Conservation (phyloP, 768 basidiomycete genomes). For the Pholiota conissans region DNA sequence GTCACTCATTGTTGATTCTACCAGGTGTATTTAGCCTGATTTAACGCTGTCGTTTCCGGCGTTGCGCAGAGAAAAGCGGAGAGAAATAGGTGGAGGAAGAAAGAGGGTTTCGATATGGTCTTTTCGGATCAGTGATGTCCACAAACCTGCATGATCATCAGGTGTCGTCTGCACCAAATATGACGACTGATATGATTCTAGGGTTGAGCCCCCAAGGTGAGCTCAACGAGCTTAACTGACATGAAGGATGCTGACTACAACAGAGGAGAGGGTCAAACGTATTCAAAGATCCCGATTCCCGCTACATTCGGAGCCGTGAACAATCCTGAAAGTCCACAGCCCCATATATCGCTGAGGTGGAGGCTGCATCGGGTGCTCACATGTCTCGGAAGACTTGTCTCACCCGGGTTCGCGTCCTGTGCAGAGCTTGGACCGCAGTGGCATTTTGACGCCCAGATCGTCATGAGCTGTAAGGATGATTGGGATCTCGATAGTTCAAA, state of each 20-base stretch:
- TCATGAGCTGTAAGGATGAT: constrained; percentile 4
- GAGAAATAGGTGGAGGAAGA: neutral
- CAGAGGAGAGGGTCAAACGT: neutral
- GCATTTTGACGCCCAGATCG: constrained; percentile 17
- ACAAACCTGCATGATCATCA: constrained; percentile 1
- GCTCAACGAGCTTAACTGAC: constrained; percentile 18
- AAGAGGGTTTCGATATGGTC: neutral
- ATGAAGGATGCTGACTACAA: constrained; percentile 19
- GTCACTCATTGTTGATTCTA: neutral
- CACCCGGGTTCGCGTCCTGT: neutral
- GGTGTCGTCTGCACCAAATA: neutral
- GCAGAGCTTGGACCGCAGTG: neutral
- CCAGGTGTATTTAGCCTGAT: neutral
- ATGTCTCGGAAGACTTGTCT: constrained; percentile 2
- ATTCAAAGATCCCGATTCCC: constrained; percentile 19
- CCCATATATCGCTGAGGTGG: constrained; percentile 10
- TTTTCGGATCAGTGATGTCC: neutral
- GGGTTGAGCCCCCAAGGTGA: neutral
- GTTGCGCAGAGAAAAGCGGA: neutral
- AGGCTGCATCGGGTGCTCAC: constrained; percentile 1
- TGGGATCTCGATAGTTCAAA: constrained; percentile 14
- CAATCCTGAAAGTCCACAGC: constrained; percentile 10
- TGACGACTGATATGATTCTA: neutral
- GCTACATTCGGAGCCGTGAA: constrained; percentile 28
- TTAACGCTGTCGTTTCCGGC: neutral